Percentiles rank a stretch among this genome's conserved stretches.
Conservation (phyloP, 2,329 filamentous ascomycete genomes). For the Aspergillus ruber region DNA sequence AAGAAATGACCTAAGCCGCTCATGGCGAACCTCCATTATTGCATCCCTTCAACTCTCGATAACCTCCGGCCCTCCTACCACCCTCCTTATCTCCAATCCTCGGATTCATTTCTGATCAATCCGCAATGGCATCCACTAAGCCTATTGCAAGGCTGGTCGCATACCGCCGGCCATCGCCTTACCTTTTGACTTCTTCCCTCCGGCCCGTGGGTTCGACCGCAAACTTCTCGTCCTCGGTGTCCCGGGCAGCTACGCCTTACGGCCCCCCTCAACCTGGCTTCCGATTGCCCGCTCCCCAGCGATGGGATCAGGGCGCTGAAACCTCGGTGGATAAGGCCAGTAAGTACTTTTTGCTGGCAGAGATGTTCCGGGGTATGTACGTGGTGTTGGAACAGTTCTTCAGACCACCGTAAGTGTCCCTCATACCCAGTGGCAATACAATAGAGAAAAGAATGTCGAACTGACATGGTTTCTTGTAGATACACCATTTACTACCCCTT, state of each 20-base stretch:
- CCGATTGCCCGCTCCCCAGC: conserved; percentile 63
- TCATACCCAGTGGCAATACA: not conserved
- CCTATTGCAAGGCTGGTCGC: conserved; percentile 40
- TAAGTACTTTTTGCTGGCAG: conserved; percentile 90
- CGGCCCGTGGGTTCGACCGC: conserved; percentile 42
- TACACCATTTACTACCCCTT: conserved; percentile 99
- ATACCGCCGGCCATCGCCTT: conserved; percentile 32
- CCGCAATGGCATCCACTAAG: conserved; percentile 40
- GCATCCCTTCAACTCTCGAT: conserved; percentile 8
- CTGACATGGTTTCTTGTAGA: conserved; percentile 41
- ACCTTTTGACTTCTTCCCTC: conserved; percentile 26
- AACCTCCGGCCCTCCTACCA: conserved; percentile 5
- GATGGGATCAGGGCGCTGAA: conserved; percentile 77
- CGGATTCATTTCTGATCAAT: not conserved
- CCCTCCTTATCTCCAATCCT: not conserved
- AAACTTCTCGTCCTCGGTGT: conserved; percentile 60
- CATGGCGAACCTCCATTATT: conserved; percentile 11
- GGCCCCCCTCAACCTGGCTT: conserved; percentile 76
- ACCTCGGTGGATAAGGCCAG: conserved; percentile 73
- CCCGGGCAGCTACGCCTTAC: conserved; percentile 57
- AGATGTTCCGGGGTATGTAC: conserved; percentile 98
- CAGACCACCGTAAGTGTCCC: conserved; percentile 76
- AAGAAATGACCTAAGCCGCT: conserved; percentile 36
- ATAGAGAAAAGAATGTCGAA: not conserved
- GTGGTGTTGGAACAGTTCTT: conserved; percentile 97